Evolutionary conservation across 1,284 basidiomycete genomes (phyloP).

Genomic region (Trichosporon ovoides): DNA sequence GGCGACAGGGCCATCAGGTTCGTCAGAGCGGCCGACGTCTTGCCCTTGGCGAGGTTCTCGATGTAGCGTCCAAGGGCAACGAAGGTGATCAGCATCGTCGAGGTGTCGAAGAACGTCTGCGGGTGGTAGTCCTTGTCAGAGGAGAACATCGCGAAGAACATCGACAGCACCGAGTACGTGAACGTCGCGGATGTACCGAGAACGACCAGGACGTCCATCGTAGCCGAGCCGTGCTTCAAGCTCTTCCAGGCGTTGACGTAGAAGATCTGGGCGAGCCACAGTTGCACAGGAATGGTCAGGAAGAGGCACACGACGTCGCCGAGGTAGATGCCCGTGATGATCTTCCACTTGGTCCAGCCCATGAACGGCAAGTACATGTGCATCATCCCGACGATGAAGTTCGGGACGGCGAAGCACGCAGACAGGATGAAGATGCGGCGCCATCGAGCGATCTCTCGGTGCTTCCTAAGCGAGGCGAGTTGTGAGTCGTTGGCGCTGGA

Average conservation of each 20-base stretch:
- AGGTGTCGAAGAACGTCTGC: constrained; percentile 95
- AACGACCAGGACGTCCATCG: constrained; percentile 87
- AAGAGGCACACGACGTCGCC: constrained; percentile 73
- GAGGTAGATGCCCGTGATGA: constrained; percentile 66
- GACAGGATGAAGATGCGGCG: constrained; percentile 70
- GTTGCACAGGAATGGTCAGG: constrained; percentile 90
- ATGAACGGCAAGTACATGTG: constrained; percentile 55
- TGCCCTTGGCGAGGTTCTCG: constrained; percentile 94
- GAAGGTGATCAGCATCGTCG: constrained; percentile 97
- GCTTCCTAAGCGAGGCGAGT: constrained; percentile 79
- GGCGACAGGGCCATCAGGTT: constrained; percentile 93
- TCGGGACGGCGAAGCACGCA: constrained; percentile 77
- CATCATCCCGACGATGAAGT: constrained; percentile 88
- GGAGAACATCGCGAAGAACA: constrained; percentile 62
- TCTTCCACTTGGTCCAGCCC: constrained; percentile 47
- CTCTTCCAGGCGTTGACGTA: constrained; percentile 87
- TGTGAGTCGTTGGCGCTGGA: constrained; percentile 58
- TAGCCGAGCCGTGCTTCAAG: constrained; percentile 79
- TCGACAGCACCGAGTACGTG: constrained; percentile 71
- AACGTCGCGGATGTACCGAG: constrained; percentile 93
- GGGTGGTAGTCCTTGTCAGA: constrained; percentile 62
- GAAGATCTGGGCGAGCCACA: constrained; percentile 83
- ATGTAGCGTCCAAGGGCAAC: constrained; percentile 91
- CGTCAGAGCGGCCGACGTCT: constrained; percentile 91
- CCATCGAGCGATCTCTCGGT: constrained; percentile 91